Percentiles rank a stretch among this genome's conserved stretches.
Conservation (phyloP, 1,284 basidiomycete genomes). For the Pseudozyma pruni region DNA sequence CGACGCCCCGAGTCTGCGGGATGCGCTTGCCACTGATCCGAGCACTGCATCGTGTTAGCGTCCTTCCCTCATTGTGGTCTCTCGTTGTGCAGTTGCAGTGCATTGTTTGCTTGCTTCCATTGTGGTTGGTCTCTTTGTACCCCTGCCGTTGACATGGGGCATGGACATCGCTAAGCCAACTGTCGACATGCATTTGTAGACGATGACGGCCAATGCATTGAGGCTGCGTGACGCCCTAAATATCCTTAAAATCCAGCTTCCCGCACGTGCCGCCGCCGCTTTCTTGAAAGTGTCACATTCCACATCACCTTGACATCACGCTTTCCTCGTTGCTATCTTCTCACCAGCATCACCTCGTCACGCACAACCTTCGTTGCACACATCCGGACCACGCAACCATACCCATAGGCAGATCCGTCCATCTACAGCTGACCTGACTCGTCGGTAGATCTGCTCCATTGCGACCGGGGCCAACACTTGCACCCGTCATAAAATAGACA, state of each 20-base stretch:
- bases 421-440: not conserved
- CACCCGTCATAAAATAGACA: no score
- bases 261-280: constrained; percentile 15
- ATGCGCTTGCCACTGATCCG: not conserved
- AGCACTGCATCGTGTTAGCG: constrained; percentile 3
- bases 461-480: no score
- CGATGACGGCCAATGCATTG: not conserved
- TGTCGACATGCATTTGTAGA: no score
- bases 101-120: not conserved
- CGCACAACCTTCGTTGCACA: not conserved
- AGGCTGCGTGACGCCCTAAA: not conserved
- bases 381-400: no score
- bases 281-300: not conserved
- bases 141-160: no score
- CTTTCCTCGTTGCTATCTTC: not conserved
- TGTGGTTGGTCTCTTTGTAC: no score
- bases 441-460: no score
- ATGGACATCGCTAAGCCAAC: no score
- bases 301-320: not conserved
- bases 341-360: not conserved
- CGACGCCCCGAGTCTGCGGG: constrained; percentile 3
- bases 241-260: not conserved
- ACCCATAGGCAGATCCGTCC: constrained; percentile 2
- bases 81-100: not conserved
- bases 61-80: not conserved